Percentiles rank a stretch among this genome's conserved stretches.
phyloP scores from a whole-genome alignment of 179 eudicot genomes.

The Heliamphora pulchella region DNA sequence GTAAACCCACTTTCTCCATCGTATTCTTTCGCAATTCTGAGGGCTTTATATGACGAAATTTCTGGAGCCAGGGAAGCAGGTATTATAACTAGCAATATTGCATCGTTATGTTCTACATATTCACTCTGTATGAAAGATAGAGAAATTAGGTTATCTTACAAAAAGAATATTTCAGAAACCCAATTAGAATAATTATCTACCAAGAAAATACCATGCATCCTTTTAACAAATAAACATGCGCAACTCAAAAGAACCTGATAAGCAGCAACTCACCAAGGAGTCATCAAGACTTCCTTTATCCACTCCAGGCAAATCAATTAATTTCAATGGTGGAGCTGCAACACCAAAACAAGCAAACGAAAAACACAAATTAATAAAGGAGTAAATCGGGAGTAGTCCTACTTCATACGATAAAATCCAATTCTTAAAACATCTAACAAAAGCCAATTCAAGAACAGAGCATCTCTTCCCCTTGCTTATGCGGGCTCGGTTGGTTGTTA shows the following conservation, averaged over 20 bases:
- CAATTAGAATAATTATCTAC: not conserved
- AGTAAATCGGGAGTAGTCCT: not conserved
- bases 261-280: slow-evolving; percentile 56
- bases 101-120: slow-evolving; percentile 83
- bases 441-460: too few species aligned
- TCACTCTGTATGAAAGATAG: slow-evolving; percentile 43
- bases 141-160: slow-evolving; percentile 23
- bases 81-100: slow-evolving; percentile 79
- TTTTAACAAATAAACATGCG: not conserved
- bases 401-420: not conserved
- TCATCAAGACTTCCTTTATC: slow-evolving; percentile 90
- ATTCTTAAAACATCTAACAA: not conserved
- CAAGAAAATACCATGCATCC: not conserved
- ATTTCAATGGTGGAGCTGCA: slow-evolving; percentile 87
- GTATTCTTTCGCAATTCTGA: slow-evolving; percentile 86
- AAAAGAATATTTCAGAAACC: slow-evolving; percentile 6
- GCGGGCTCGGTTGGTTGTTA: too few species aligned
- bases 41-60: slow-evolving; percentile 71
- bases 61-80: slow-evolving; percentile 94
- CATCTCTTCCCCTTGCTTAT: too few species aligned
- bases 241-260: slow-evolving; percentile 13
- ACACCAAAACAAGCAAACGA: not conserved
- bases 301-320: slow-evolving; percentile 91
- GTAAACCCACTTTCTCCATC: slow-evolving; percentile 73
- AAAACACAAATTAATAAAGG: not conserved